Evolutionary conservation across 2,329 filamentous ascomycete species (phyloP).

Genomic region (Hypoxylon rubiginosum): DNA sequence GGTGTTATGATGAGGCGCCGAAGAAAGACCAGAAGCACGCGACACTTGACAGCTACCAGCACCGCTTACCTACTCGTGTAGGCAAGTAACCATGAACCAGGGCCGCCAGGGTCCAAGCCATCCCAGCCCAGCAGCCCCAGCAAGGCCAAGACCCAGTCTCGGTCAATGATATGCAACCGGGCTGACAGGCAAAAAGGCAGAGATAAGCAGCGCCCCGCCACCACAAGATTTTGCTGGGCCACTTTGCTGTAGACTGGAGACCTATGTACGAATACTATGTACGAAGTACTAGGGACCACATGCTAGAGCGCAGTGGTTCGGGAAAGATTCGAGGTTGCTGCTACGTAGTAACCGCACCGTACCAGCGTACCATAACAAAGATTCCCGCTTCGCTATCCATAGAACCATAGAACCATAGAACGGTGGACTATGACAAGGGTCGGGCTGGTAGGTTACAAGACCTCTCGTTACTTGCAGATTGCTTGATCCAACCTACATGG

Average conservation of each 20-base stretch:
- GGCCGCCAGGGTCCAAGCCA: constrained; percentile 10
- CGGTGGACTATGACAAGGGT: constrained; percentile 6
- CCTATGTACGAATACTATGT: background rate
- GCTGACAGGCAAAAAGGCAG: constrained; percentile 16
- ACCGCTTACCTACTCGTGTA: constrained; percentile 22
- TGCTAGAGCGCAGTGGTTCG: background rate
- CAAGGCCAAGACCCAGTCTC: constrained; percentile 35
- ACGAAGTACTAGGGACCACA: background rate
- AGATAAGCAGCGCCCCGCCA: constrained; percentile 35
- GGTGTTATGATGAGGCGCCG: constrained; percentile 32
- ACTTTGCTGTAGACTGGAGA: background rate
- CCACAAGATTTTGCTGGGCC: constrained; percentile 11
- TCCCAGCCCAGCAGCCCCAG: background rate
- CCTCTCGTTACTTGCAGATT: constrained; percentile 32
- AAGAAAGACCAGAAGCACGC: constrained; percentile 38
- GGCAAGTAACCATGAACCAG: background rate
- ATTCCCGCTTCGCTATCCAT: background rate
- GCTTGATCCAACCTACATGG: constrained; percentile 15
- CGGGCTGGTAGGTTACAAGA: constrained; percentile 29
- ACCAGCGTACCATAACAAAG: constrained; percentile 9
- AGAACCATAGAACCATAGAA: too few species aligned
- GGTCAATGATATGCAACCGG: constrained; percentile 38
- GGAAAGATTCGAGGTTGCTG: constrained; percentile 16
- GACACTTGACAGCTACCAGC: constrained; percentile 12
- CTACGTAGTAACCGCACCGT: constrained; percentile 30